Evolutionary conservation across 371 early-diverging fungal species (phyloP), one percentile per base, ranked within the genome.

Genomic region (Mucor lusitanicus): DNA sequence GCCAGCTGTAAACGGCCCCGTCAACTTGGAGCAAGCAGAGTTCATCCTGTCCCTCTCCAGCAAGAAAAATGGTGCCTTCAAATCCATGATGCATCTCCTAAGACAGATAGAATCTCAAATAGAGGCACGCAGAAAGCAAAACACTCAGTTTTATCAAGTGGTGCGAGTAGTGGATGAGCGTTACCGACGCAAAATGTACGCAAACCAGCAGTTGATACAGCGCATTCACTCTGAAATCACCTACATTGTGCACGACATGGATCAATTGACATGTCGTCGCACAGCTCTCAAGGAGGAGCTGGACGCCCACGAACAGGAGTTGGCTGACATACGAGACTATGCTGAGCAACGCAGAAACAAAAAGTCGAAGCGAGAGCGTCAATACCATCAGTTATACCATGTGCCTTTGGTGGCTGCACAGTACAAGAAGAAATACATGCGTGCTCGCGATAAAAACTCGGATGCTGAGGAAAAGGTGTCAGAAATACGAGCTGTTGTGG

Each of bases 361-460:
- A 25, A 70, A 73, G 21, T 70, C 73, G 13, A 76, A 73, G 30
- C 33, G 76, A 65, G 76, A 76, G 30, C 55, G 61, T 4, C 76
- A 76, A 46, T 76, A 76, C 19, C 73, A 76, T 59, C 64, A 63
- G 37, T 48, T 73, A 4, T 76, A 76, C 33, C 50, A 70, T 61
- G 68, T 76, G 13, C 76, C 76, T n/a, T 28, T 76, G 15, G 63
- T 76, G 1, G 64, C 70, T 1, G 54, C 59, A 11, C 73, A 76
- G 25, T 70, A 50, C 40, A 69, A 76, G 53, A 76, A 76, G 27
- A 76, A 76, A 23, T 76, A 76, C 50, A 57, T 72, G n/a, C 69
- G 76, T 15, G 76, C 76, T 21, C 66, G 73, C n/a, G 76, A 76
- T 37, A 76, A 76, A 23, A 76, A 76, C 46, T 65, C 65, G 30